Evolutionary conservation across 805 yeast genomes (phyloP).

Genomic region (Saturnispora quitensis): DNA sequence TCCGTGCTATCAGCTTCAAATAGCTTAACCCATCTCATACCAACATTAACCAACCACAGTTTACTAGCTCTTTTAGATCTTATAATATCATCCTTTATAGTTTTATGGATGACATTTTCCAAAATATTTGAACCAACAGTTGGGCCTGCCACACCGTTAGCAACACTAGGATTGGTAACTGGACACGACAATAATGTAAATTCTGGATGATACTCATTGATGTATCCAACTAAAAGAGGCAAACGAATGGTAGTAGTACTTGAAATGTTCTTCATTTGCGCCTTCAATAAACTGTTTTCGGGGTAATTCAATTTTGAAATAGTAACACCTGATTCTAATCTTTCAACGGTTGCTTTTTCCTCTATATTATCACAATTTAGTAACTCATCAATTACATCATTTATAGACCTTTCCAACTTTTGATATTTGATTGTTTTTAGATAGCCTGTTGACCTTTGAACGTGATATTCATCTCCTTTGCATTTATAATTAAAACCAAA

Average conservation of each 20-base stretch:
- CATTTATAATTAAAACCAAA: slow-evolving; percentile 6
- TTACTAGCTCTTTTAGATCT: slow-evolving; percentile 2
- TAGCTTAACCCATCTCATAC: slow-evolving; percentile 21
- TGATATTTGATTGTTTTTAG: slow-evolving; percentile 6
- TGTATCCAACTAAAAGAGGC: slow-evolving; percentile 29
- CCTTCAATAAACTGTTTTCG: not conserved
- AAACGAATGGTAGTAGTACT: slow-evolving; percentile 10
- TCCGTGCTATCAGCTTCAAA: slow-evolving; percentile 13
- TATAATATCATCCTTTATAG: slow-evolving; percentile 40
- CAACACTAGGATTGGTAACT: slow-evolving; percentile 8
- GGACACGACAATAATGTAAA: slow-evolving; percentile 45
- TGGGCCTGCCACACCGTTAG: not conserved
- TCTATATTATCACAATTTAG: not conserved
- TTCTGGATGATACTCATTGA: slow-evolving; percentile 45
- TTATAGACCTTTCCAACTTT: slow-evolving; percentile 5
- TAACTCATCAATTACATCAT: slow-evolving; percentile 3
- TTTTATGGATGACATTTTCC: slow-evolving; percentile 33
- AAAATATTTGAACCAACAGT: slow-evolving; percentile 28
- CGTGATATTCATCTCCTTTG: not conserved
- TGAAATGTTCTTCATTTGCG: slow-evolving; percentile 3
- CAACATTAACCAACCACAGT: slow-evolving; percentile 20
- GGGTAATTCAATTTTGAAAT: slow-evolving; percentile 3
- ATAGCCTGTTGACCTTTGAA: slow-evolving; percentile 7
- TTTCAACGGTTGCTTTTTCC: not conserved
- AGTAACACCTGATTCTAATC: not conserved